Base-by-base conservation (phyloP, 345 rosid genomes). In the Rhizophora mangle region DNA sequence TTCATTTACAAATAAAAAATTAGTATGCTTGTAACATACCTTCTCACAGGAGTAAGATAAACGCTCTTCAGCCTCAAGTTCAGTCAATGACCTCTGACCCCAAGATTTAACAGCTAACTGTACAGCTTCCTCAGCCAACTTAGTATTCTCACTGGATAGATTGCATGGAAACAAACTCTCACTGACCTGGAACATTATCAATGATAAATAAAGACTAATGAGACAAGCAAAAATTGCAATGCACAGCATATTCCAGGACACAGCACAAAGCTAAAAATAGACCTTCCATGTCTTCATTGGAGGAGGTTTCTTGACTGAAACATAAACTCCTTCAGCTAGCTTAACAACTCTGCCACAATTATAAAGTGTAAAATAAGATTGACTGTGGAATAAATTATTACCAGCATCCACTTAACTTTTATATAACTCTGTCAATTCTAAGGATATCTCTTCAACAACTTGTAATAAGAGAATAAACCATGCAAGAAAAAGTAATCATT, bases 221-320 rank as follows among this genome's bases (percentile, higher is more conserved):
- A 67, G 70, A 24, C 13, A 3, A 43, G 5, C 16, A 30, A 11
- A 55, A 29, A 61, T 7, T 18, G 29, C 20, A 64, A 39, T 47
- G 26, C 46, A 52, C 62, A 22, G 22, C 32, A 27, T 21, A 68
- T 30, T 11, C 34, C 2, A 21, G 59, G 55, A 21, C 49, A 68
- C 43, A 57, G 10, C 10, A 64, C 11, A 37, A 56, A 70, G 57
- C 10, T 5, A 74, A 71, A 52, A 36, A 13, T 72, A 53, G 79
- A 91, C 98, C 98, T 91, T 91, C 98, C 98, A 94, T 20, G 87
- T 81, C 84, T 87, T 94, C 86, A 74, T 82, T n/a, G 86, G 89
- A 80, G 87, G 86, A 78, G 84, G 80, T 74, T 91, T 94, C 91
- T 89, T 91, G 74, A 88, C 89, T 22, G 98, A 88, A 30, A 90